phyloP scores from a whole-genome alignment of 768 basidiomycete species.

The Trametes elegans region DNA sequence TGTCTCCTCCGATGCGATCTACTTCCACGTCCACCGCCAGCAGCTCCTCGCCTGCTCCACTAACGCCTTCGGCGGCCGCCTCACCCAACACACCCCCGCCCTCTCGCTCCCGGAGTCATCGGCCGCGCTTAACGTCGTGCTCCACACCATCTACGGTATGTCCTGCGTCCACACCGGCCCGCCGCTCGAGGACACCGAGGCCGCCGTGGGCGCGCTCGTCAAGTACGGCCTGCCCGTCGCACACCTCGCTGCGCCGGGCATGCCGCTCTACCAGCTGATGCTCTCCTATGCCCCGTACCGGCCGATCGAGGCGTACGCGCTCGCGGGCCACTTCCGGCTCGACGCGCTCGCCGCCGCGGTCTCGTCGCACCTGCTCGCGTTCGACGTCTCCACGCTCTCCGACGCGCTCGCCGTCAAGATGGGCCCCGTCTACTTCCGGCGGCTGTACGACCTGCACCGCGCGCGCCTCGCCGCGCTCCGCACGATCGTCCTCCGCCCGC shows the following conservation, averaged over 20 bases:
- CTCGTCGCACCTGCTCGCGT: slow-evolving; percentile 38
- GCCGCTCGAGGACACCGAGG: slow-evolving; percentile 40
- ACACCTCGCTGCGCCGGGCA: slow-evolving; percentile 24
- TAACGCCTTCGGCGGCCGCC: slow-evolving; percentile 58
- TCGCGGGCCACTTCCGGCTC: slow-evolving; percentile 36
- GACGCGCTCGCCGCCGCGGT: slow-evolving; percentile 36
- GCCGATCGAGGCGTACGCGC: slow-evolving; percentile 41
- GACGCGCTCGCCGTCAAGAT: slow-evolving; percentile 37
- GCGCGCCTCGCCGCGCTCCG: slow-evolving; percentile 36
- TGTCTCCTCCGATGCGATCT: slow-evolving; percentile 69
- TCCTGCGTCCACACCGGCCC: slow-evolving; percentile 73
- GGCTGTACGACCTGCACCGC: slow-evolving; percentile 37
- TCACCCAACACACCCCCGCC: slow-evolving; percentile 43
- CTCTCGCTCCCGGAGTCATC: slow-evolving; percentile 59
- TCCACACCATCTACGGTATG: slow-evolving; percentile 70
- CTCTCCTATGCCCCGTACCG: slow-evolving; percentile 32
- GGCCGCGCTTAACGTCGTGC: slow-evolving; percentile 60
- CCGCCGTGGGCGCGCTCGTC: slow-evolving; percentile 22
- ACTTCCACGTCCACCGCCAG: slow-evolving; percentile 74
- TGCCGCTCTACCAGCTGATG: slow-evolving; percentile 33
- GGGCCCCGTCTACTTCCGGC: slow-evolving; percentile 39
- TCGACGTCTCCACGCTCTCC: slow-evolving; percentile 33
- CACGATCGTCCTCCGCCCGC: slow-evolving; percentile 27
- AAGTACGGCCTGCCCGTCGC: slow-evolving; percentile 28
- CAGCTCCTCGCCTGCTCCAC: slow-evolving; percentile 54